Conservation (phyloP, 176 grass and related monocot species). For the Lolium perenne region DNA sequence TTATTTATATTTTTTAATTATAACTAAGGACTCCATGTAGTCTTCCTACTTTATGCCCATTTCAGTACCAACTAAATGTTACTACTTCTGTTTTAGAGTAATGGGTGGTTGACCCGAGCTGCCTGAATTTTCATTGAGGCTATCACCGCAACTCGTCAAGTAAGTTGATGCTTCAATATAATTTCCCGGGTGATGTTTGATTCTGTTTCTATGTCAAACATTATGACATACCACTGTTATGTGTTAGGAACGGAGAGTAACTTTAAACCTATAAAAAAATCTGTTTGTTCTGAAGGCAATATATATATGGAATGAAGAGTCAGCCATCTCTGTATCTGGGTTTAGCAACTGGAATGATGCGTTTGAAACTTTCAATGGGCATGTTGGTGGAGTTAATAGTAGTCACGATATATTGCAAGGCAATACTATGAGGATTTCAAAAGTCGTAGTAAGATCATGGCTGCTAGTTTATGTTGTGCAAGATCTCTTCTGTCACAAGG, state of each 20-base stretch:
- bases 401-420: neutral
- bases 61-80: neutral
- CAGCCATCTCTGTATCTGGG: neutral
- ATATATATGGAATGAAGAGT: neutral
- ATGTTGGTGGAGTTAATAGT: neutral
- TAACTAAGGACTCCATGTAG: neutral
- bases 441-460: neutral
- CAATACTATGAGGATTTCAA: neutral
- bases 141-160: neutral
- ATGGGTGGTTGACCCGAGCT: conserved; percentile 1
- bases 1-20: neutral
- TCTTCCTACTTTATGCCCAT: neutral
- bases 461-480: neutral
- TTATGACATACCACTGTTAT: neutral
- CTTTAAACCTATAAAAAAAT: conserved; percentile 5
- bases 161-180: neutral
- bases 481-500: neutral
- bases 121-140: neutral
- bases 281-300: neutral
- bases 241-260: conserved; percentile 4
- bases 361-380: neutral
- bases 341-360: neutral
- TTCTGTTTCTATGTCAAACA: neutral
- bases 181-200: neutral
- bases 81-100: neutral